Evolutionary conservation across 208 protist genomes (phyloP).

Genomic region (Leptomonas pyrrhocoris): DNA sequence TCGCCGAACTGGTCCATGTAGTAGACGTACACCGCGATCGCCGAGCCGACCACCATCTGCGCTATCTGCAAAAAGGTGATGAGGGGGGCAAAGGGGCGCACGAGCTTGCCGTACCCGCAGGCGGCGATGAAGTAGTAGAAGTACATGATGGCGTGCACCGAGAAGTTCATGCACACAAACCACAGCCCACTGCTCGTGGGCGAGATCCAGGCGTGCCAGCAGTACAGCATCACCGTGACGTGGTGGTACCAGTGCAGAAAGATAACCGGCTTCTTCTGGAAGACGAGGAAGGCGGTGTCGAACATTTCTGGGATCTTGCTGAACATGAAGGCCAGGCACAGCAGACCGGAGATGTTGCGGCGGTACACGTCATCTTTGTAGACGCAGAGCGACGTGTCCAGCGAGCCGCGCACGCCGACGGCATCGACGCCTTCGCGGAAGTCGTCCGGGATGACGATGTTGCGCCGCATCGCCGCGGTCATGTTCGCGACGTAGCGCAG

Average conservation of each 20-base stretch:
- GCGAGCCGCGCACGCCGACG: slow-evolving; percentile 39
- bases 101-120: slow-evolving; percentile 50
- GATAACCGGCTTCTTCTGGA: slow-evolving; percentile 84
- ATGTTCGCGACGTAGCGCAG: slow-evolving; percentile 31
- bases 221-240: slow-evolving; percentile 91
- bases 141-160: slow-evolving; percentile 95
- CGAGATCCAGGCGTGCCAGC: slow-evolving; percentile 80
- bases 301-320: slow-evolving; percentile 90
- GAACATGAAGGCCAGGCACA: slow-evolving; percentile 72
- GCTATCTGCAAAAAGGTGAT: slow-evolving; percentile 89
- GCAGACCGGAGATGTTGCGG: slow-evolving; percentile 23
- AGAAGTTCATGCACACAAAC: slow-evolving; percentile 94
- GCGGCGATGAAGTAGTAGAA: slow-evolving; percentile 91
- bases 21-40: slow-evolving; percentile 49
- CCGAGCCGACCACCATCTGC: slow-evolving; percentile 93
- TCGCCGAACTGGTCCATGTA: slow-evolving; percentile 33
- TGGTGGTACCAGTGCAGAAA: slow-evolving; percentile 95
- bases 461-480: slow-evolving; percentile 32
- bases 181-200: slow-evolving; percentile 60
- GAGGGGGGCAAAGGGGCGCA: slow-evolving; percentile 77
- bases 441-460: slow-evolving; percentile 31
- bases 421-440: slow-evolving; percentile 36
- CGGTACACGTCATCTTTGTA: slow-evolving; percentile 30
- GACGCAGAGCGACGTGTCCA: slow-evolving; percentile 55
- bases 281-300: slow-evolving; percentile 85